Evolutionary conservation across 2,329 filamentous ascomycete genomes (phyloP), one percentile per base, ranked within the genome.

Genomic region (Hymenoscyphus linearis): DNA sequence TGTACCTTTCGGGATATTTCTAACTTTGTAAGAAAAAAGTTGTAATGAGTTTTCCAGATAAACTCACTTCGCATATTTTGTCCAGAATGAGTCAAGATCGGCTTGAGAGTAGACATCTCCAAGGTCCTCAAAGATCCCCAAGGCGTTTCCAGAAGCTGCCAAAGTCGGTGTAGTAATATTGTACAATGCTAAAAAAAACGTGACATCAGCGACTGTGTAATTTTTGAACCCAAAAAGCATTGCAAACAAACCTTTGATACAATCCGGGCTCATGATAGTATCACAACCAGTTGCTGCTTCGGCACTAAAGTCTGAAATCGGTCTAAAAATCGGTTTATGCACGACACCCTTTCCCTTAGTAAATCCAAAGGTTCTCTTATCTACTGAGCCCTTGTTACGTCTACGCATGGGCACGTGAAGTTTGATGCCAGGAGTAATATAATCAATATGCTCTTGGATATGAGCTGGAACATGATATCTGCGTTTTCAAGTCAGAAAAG

Each of bases 121-220:
- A 14, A 76, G 79, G 66, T 81, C 81, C 66, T 84, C 81, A 47
- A 83, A 81, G 31, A 84, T 80, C 22, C 80, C 81, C 27, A 81
- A 75, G 13, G 62, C 22, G 44, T 69, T 67, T 26, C 57, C 52
- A 22, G 64, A 3, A 25, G 60, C 55, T 16, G 63, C 60, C 27
- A 53, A 60, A 25, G 59, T 61, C 26, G 55, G 55, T 1, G 55
- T 50, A 10, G 64, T 62, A 12, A 67, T 60, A 44, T 78, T 54
- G 76, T 78, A 47, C 76, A 69, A 59, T 76, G 72, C 60, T 79
- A 78, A 16, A 74, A 74, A 18, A 65, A 0, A 31, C 2, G 31
- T 9, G 5, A 31, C 5, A 31, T 31, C 4, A 31, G 31, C 10
- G 2, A 31, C 31, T 31, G 5, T 31, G 6, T 31, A 9, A 9